Evolutionary conservation across 768 basidiomycete genomes (phyloP).

Genomic region (Fibroporia radiculosa): DNA sequence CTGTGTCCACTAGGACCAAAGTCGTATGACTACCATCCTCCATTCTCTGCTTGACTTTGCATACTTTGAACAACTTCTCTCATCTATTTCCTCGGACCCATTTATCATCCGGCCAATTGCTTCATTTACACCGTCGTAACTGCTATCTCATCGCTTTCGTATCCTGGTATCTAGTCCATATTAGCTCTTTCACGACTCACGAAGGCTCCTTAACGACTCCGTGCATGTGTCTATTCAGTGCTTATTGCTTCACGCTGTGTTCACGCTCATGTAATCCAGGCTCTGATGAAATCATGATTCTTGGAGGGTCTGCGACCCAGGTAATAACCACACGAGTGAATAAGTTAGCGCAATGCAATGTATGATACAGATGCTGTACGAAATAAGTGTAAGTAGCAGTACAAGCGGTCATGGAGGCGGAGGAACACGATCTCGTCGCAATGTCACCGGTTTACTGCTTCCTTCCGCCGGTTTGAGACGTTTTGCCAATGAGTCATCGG

Average conservation of each 20-base stretch:
- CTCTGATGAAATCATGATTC: neutral
- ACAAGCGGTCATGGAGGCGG: conserved; percentile 10
- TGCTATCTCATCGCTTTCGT: conserved; percentile 12
- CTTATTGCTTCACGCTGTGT: conserved; percentile 12
- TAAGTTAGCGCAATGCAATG: conserved; percentile 4
- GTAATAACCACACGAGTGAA: neutral
- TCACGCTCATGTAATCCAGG: conserved; percentile 6
- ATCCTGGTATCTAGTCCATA: conserved; percentile 12
- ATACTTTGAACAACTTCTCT: neutral
- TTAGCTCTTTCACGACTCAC: conserved; percentile 16
- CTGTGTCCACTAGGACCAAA: conserved; percentile 6
- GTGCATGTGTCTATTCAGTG: conserved; percentile 1
- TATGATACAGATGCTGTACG: neutral
- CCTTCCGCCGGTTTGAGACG: conserved; percentile 51
- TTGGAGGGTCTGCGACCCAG: neutral
- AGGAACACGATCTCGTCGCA: conserved; percentile 18
- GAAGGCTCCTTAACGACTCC: conserved; percentile 15
- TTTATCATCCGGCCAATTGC: neutral
- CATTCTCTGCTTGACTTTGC: conserved; percentile 5
- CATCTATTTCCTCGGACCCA: neutral
- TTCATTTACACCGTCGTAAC: conserved; percentile 10
- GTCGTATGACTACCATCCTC: neutral
- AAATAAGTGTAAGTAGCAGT: neutral
- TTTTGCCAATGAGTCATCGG: conserved; percentile 58
- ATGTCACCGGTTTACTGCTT: conserved; percentile 21